These are phyloP conservation scores for Corynespora cassiicola DNA, from an alignment of 2,329 filamentous ascomycete species.

Conservation along the genomic window DNA sequence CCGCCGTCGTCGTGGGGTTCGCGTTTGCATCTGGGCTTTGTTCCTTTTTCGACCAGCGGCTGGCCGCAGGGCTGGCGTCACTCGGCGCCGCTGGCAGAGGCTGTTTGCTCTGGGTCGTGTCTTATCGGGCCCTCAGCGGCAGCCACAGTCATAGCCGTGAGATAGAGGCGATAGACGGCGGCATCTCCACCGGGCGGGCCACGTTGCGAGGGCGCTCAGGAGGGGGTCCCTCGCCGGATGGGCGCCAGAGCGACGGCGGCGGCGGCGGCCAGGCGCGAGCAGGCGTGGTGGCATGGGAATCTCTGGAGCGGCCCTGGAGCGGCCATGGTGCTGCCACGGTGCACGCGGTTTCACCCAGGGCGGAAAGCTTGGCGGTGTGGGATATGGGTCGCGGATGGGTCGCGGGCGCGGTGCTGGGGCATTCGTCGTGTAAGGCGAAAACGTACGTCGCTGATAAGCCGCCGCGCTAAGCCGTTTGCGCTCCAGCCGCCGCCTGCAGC, in stretches of 20 bases:
- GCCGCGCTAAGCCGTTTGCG: conserved; percentile 7
- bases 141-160: conserved; percentile 8
- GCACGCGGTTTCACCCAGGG: conserved; percentile 27
- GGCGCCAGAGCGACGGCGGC: conserved; percentile 9
- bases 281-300: too few species aligned
- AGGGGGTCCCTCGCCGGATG: conserved; percentile 17
- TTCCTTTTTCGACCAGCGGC: conserved; percentile 38
- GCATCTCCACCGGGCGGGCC: conserved; percentile 11
- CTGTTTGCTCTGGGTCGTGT: too few species aligned
- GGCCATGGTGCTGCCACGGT: too few species aligned
- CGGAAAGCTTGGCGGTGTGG: conserved; percentile 38
- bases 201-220: conserved; percentile 14
- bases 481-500: conserved; percentile 5
- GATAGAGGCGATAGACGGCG: conserved; percentile 3
- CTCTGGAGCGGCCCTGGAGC: too few species aligned
- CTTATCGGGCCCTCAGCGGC: conserved; percentile 33
- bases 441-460: conserved; percentile 22
- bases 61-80: conserved; percentile 34
- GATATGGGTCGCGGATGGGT: too few species aligned
- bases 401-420: too few species aligned
- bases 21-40: conserved; percentile 41
- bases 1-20: conserved; percentile 45
- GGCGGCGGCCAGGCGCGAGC: too few species aligned
- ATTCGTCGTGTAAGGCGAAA: too few species aligned
- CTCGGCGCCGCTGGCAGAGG: conserved; percentile 12